phyloP scores from a whole-genome alignment of 179 eudicot species.

The Dionaea muscipula region DNA sequence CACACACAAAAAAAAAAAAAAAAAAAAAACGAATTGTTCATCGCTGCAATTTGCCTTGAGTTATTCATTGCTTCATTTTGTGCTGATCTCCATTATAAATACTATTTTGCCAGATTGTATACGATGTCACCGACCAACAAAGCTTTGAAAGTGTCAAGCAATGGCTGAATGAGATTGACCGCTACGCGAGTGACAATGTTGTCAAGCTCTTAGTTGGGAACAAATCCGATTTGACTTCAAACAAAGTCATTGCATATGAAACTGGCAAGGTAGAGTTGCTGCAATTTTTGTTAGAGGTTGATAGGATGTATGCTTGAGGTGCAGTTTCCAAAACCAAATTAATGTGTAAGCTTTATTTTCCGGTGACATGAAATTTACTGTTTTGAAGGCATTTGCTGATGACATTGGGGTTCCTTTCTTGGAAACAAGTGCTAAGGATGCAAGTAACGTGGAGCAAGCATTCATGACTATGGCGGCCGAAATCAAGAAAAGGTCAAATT shows the following conservation, averaged over 20 bases:
- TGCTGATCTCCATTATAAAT: neutral
- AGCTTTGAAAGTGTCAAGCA: constrained; percentile 38
- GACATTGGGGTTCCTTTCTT: constrained; percentile 40
- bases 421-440: constrained; percentile 39
- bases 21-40: neutral
- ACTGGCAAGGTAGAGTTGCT: constrained; percentile 24
- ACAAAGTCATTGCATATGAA: constrained; percentile 30
- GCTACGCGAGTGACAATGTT: constrained; percentile 39
- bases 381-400: constrained; percentile 32
- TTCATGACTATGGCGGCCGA: constrained; percentile 42
- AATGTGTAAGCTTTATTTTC: neutral
- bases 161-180: constrained; percentile 34
- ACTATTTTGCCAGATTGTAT: constrained; percentile 21
- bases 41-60: neutral
- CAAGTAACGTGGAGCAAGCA: constrained; percentile 38
- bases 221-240: constrained; percentile 27
- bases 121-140: constrained; percentile 38
- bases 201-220: constrained; percentile 34
- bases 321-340: neutral
- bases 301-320: neutral
- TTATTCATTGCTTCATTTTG: neutral
- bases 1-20: too few relatives aligned
- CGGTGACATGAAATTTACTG: neutral
- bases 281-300: neutral
- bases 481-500: constrained; percentile 32